phyloP scores from a whole-genome alignment of 1,284 basidiomycete genomes.

The Ustilago crameri region DNA sequence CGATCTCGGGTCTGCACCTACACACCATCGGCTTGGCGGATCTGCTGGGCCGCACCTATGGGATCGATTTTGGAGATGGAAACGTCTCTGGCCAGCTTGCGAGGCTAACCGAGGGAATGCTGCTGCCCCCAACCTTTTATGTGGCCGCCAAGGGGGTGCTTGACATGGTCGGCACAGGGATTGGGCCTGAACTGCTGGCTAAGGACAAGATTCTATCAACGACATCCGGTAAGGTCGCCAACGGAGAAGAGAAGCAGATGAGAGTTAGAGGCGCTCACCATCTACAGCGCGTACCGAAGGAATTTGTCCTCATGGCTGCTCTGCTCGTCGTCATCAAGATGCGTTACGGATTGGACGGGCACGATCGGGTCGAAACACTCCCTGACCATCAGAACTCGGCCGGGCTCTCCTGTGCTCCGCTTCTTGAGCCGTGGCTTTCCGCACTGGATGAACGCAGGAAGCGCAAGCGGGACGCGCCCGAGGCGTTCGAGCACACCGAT shows the following conservation, averaged over 20 bases:
- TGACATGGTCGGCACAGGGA: constrained; percentile 21
- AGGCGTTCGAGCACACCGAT: constrained; percentile 71
- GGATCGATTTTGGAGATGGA: constrained; percentile 78
- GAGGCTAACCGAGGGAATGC: constrained; percentile 78
- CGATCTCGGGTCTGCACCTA: constrained; percentile 73
- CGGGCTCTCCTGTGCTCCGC: constrained; percentile 34
- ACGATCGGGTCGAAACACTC: constrained; percentile 25
- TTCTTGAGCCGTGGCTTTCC: constrained; percentile 29
- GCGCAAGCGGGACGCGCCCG: constrained; percentile 8
- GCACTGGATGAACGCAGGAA: constrained; percentile 24
- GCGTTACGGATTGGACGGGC: constrained; percentile 62
- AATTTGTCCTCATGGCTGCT: constrained; percentile 76
- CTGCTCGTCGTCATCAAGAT: constrained; percentile 60
- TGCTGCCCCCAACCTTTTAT: constrained; percentile 76
- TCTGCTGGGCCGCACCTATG: constrained; percentile 72
- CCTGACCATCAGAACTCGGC: constrained; percentile 8
- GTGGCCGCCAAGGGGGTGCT: constrained; percentile 46
- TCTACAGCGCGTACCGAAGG: constrained; percentile 76
- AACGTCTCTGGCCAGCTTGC: constrained; percentile 84
- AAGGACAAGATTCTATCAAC: constrained; percentile 36
- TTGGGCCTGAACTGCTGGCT: constrained; percentile 72
- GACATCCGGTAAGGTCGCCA: background rate
- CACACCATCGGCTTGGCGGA: constrained; percentile 76
- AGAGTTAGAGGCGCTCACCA: constrained; percentile 26
- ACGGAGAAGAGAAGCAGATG: background rate